phyloP scores from a whole-genome alignment of 1,284 basidiomycete species.

The Papiliotrema nemorosa region DNA sequence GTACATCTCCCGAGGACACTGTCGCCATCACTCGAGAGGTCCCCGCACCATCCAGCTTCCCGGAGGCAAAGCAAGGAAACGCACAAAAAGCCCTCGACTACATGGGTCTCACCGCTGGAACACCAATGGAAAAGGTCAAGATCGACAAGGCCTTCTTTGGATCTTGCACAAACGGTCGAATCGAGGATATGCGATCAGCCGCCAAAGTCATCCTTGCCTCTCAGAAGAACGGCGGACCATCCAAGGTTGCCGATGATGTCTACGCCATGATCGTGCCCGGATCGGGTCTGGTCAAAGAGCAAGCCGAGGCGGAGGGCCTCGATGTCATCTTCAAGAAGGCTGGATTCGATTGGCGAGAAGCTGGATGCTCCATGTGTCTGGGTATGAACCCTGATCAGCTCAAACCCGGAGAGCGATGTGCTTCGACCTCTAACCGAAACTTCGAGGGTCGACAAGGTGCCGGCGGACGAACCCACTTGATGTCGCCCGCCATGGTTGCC shows the following conservation, averaged over 20 bases:
- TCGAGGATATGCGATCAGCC: constrained; percentile 90
- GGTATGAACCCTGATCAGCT: constrained; percentile 98
- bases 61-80: constrained; percentile 67
- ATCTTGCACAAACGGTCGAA: constrained; percentile 94
- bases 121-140: constrained; percentile 75
- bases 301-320: constrained; percentile 89
- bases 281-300: constrained; percentile 89
- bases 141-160: constrained; percentile 96
- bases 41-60: constrained; percentile 71
- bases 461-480: constrained; percentile 86
- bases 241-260: constrained; percentile 70
- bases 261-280: constrained; percentile 95
- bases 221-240: constrained; percentile 43
- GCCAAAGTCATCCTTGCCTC: constrained; percentile 67
- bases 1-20: constrained; percentile 91
- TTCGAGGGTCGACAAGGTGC: constrained; percentile 92
- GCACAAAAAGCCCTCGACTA: constrained; percentile 80
- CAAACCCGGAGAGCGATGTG: constrained; percentile 83
- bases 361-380: constrained; percentile 96
- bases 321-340: constrained; percentile 88
- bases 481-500: constrained; percentile 94
- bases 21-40: constrained; percentile 80
- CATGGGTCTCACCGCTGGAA: constrained; percentile 84
- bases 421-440: constrained; percentile 94
- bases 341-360: constrained; percentile 96